Evolutionary conservation across 176 grass and related monocot genomes (phyloP), one percentile per base, ranked within the genome.

Genomic region (Cenchrus purpureus): DNA sequence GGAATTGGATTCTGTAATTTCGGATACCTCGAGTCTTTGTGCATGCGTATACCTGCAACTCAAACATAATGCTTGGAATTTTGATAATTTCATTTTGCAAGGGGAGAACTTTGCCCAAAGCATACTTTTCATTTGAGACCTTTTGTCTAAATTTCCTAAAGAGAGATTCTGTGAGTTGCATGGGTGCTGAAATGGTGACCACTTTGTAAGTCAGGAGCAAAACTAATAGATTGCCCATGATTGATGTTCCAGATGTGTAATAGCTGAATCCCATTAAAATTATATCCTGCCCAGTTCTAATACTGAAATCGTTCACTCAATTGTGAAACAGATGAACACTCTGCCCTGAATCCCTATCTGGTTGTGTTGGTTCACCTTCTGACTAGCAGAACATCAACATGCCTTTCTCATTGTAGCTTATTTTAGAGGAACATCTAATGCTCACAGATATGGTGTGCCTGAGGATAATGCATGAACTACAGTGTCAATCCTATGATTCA

Each of bases 241-340:
- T 53, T 77, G 32, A 90, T 45, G n/a, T 7, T 71, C 46, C 73
- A 29, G 45, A 81, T 19, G 56, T 14, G 25, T 45, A 37, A 34
- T 29, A 0, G 11, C 2, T 31, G 44, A 15, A 56, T 32, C 66
- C 29, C 69, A 13, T 59, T 59, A 74, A 68, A 8, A 66, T 49
- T 6, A 65, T 17, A 8, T 40, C 32, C 65, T 44, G 8, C 7
- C 44, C 7, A 42, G 1, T 80, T 79, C 22, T 61, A 78, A 13
- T 31, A 61, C 14, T 17, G 43, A 64, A 31, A 53, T 16, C 1
- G 14, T 20, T 29, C 5, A 14, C 34, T 67, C 42, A 22, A 8
- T n/a, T 5, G 10, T 37, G 34, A 73, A 44, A n/a, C 15, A 81
- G 65, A 49, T 46, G 19, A 42, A 19, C 12, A 16, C 53, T 14